These are phyloP conservation scores for Xylaria longipes DNA, from an alignment of 495 filamentous ascomycete species.

Conservation along the genomic window DNA sequence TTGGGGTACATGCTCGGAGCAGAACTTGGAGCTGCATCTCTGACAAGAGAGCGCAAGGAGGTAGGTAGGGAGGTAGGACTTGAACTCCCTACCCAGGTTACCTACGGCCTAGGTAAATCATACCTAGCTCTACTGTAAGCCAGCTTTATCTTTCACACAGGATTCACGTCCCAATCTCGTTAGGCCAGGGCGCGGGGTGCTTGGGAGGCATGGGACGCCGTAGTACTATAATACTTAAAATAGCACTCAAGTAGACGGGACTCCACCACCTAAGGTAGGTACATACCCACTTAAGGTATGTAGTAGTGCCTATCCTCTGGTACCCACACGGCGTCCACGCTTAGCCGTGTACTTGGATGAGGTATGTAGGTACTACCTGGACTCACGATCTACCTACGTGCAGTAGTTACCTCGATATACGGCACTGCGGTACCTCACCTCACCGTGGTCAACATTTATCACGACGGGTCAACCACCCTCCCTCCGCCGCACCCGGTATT, in stretches of 20 bases:
- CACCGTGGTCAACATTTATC: constrained; percentile 14
- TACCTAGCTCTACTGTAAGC: background rate
- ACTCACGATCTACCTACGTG: constrained; percentile 2
- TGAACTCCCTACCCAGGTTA: background rate
- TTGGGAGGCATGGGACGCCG: background rate
- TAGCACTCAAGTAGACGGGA: background rate
- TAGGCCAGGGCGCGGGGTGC: constrained; percentile 16
- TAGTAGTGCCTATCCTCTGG: background rate
- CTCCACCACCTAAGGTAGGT: too few relatives aligned
- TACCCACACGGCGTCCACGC: background rate
- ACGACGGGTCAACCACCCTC: constrained; percentile 15
- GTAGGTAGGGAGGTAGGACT: background rate
- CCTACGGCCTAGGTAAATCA: background rate
- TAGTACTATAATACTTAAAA: constrained; percentile 19
- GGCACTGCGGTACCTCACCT: background rate
- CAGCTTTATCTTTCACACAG: constrained; percentile 15
- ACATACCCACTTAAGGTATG: too few relatives aligned
- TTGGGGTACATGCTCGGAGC: background rate
- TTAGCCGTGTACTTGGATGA: background rate
- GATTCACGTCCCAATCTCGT: constrained; percentile 22
- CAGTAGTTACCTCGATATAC: background rate
- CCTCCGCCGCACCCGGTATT: constrained; percentile 7
- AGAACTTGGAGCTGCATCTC: background rate
- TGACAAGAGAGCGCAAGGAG: background rate
- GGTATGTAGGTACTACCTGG: constrained; percentile 5